Base-by-base conservation (phyloP, 2,329 filamentous ascomycete species). In the Escovopsis sp. region DNA sequence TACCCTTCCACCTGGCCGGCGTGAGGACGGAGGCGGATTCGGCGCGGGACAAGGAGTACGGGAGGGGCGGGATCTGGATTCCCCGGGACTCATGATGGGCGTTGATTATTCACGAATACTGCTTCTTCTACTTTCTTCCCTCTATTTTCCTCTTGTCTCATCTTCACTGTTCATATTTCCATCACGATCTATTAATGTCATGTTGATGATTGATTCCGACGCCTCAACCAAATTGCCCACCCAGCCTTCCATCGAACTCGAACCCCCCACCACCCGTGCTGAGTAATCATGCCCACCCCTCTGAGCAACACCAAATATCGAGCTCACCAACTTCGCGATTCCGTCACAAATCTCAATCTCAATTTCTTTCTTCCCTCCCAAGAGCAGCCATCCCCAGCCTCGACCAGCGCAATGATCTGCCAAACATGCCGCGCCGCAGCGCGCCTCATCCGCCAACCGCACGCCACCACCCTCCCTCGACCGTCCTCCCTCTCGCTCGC, bases 1-100 rank as follows among this genome's bases (percentile, higher is more conserved):
- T 81, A 4, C 77, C 77, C 2, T 50, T 79, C 37, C 74, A 81
- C 52, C 62, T 63, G 50, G 62, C 70, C 3, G 79, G 78, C 0
- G 64, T 83, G 35, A 64, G 79, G 40, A 73, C 68, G 8, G 60
- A 67, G 11, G 57, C 61, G 2, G 65, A 61, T 8, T 57, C 61
- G 25, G 52, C 67, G 52, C 64, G 64, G 47, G 74, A 81, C 48
- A 62, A 61, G 37, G 58, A 58, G 2, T 63, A 66, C 43, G 70
- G 70, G 2, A 65, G 57, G 16, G 71, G 71, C 0, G 71, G 71
- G 0, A 52, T 70, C 24, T 74, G 66, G 60, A 63, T 73, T 41
- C 42, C 48, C 20, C 20, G 20, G 20, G 20, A 20, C 20, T 20
- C 20, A 9, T 49, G 57, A 39, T 58, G 37, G 43, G 27, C 7